Evolutionary conservation across 306 rosid species (phyloP).

Genomic region (Ormosia semicastrata): DNA sequence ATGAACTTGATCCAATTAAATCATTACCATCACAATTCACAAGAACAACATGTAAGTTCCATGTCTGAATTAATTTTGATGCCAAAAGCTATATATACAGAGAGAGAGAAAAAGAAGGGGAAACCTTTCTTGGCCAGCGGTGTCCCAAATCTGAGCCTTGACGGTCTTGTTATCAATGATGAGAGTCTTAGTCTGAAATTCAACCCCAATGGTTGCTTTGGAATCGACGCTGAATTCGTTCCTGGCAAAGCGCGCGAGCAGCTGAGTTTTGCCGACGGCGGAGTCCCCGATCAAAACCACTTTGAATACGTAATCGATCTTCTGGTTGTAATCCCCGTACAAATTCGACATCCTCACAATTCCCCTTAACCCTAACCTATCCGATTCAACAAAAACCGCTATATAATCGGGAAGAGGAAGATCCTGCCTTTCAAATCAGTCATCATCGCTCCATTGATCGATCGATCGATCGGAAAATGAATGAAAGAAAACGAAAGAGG

Average conservation of each 20-base stretch:
- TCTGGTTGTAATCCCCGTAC: constrained; percentile 73
- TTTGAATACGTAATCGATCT: constrained; percentile 93
- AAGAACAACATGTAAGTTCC: not conserved
- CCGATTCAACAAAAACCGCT: not conserved
- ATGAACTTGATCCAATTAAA: not conserved
- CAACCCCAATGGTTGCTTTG: constrained; percentile 94
- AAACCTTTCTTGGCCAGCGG: constrained; percentile 97
- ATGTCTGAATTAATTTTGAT: too few relatives aligned
- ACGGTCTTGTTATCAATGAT: constrained; percentile 72
- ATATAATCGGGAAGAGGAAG: not conserved
- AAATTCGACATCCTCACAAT: constrained; percentile 66
- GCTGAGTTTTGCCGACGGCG: constrained; percentile 91
- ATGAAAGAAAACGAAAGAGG: not conserved
- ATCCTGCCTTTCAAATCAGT: not conserved
- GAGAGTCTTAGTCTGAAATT: constrained; percentile 89
- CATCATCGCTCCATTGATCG: not conserved
- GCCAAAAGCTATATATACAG: too few relatives aligned
- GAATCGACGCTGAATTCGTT: constrained; percentile 78
- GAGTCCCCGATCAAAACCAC: constrained; percentile 95
- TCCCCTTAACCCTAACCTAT: not conserved
- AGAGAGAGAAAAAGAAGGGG: not conserved
- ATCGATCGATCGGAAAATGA: not conserved
- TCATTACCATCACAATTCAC: not conserved
- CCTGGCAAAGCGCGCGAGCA: constrained; percentile 78
- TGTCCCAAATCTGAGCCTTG: constrained; percentile 95